phyloP scores from a whole-genome alignment of 2,329 filamentous ascomycete species.

The Aspergillus ochraceoroseus region DNA sequence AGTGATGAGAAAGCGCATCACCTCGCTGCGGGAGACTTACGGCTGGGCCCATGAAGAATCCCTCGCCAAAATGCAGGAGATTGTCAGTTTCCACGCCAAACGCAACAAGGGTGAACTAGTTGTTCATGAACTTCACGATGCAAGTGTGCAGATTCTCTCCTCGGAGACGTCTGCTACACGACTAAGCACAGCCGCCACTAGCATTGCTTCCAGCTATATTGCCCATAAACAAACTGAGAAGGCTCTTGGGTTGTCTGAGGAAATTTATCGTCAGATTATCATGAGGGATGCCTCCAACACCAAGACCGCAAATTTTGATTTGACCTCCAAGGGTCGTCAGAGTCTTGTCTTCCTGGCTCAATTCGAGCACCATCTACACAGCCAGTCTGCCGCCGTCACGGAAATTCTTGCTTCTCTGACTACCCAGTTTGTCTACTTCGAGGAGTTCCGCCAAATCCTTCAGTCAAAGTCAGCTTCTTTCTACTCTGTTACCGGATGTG shows the following conservation, averaged over 20 bases:
- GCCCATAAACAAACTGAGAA: constrained; percentile 31
- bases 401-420: constrained; percentile 45
- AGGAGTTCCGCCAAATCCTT: constrained; percentile 38
- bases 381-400: constrained; percentile 32
- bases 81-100: constrained; percentile 35
- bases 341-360: constrained; percentile 45
- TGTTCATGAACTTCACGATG: constrained; percentile 32
- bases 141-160: constrained; percentile 33
- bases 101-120: constrained; percentile 32
- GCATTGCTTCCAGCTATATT: constrained; percentile 39
- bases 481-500: constrained; percentile 34
- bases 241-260: constrained; percentile 33
- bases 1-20: constrained; percentile 32
- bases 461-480: constrained; percentile 34
- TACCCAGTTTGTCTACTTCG: constrained; percentile 42
- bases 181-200: constrained; percentile 33
- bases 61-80: constrained; percentile 35
- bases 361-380: constrained; percentile 40
- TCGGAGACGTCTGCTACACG: constrained; percentile 30
- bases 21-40: constrained; percentile 29
- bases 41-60: constrained; percentile 42
- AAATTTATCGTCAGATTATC: constrained; percentile 40
- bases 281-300: constrained; percentile 36
- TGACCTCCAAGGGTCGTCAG: constrained; percentile 34
- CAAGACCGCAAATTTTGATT: constrained; percentile 31